Conservation (phyloP, 768 basidiomycete genomes). For the Pleurotus platypus region DNA sequence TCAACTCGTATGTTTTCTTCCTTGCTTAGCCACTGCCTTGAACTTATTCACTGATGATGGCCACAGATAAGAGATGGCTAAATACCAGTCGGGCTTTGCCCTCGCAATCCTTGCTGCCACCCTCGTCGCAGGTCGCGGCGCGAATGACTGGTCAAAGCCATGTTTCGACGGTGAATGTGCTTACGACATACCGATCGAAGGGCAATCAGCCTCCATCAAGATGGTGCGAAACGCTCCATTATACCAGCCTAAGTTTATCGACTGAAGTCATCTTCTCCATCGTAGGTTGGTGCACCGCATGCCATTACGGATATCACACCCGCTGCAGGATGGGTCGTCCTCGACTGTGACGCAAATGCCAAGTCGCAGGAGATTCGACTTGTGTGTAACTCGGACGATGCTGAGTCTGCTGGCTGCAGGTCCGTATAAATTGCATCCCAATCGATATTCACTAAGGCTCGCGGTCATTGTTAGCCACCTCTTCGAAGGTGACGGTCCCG, state of each 20-base stretch:
- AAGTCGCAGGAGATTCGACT: neutral
- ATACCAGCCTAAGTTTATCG: neutral
- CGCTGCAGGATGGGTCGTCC: neutral
- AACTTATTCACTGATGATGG: too few species aligned
- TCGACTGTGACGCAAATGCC: neutral
- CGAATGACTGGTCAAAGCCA: conserved; percentile 3
- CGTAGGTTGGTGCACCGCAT: neutral
- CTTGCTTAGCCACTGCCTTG: too few species aligned
- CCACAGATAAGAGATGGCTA: neutral
- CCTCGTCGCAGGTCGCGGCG: neutral
- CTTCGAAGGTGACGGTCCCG: neutral
- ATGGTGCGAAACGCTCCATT: neutral
- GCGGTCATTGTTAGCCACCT: neutral
- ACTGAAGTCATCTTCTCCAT: neutral
- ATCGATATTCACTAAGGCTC: neutral
- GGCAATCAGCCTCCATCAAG: neutral
- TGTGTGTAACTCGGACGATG: neutral
- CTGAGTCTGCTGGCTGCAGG: neutral
- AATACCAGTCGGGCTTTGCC: neutral
- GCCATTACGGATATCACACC: neutral
- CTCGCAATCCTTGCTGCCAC: neutral
- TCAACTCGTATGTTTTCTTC: too few species aligned
- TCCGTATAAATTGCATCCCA: neutral
- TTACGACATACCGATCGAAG: neutral
- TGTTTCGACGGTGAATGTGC: conserved; percentile 3